These are phyloP conservation scores for Arthromyces matolae DNA, from an alignment of 768 basidiomycete species.

Conservation along the genomic window DNA sequence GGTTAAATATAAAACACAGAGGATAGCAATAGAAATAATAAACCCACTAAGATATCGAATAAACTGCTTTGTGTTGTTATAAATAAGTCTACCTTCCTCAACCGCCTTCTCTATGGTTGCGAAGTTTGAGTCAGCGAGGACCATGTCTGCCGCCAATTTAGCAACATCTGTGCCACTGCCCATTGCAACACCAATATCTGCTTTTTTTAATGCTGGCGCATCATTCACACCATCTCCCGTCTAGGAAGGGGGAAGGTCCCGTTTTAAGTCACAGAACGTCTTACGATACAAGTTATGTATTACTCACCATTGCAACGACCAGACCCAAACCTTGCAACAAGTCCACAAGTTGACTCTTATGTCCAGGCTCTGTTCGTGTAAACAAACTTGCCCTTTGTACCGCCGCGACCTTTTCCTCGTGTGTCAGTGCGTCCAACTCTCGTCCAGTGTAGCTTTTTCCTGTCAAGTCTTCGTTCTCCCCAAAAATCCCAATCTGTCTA, in stretches of 20 bases:
- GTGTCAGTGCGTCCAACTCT: slow-evolving; percentile 79
- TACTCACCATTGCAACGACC: slow-evolving; percentile 88
- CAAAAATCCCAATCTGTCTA: slow-evolving; percentile 92
- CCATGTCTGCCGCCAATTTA: slow-evolving; percentile 97
- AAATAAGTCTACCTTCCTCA: slow-evolving; percentile 95
- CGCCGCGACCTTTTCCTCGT: slow-evolving; percentile 79
- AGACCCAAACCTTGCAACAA: slow-evolving; percentile 86
- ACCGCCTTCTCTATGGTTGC: slow-evolving; percentile 95
- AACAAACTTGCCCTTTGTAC: slow-evolving; percentile 90
- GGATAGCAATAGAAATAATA: slow-evolving; percentile 5
- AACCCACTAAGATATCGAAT: slow-evolving; percentile 93
- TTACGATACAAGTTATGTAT: neutral
- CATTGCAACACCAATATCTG: slow-evolving; percentile 98
- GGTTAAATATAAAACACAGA: neutral
- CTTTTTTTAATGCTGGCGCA: slow-evolving; percentile 93
- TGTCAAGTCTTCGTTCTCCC: slow-evolving; percentile 78
- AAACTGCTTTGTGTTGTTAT: slow-evolving; percentile 99
- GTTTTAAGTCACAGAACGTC: neutral
- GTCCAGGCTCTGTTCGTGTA: slow-evolving; percentile 89
- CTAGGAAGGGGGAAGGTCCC: too few relatives aligned
- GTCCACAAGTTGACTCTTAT: slow-evolving; percentile 94
- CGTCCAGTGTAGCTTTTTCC: slow-evolving; percentile 95
- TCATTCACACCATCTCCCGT: slow-evolving; percentile 98
- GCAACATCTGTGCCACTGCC: slow-evolving; percentile 98
- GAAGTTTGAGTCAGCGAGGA: slow-evolving; percentile 95